Evolutionary conservation across 2,329 filamentous ascomycete species (phyloP).

Genomic region (Claviceps humidiphila): DNA sequence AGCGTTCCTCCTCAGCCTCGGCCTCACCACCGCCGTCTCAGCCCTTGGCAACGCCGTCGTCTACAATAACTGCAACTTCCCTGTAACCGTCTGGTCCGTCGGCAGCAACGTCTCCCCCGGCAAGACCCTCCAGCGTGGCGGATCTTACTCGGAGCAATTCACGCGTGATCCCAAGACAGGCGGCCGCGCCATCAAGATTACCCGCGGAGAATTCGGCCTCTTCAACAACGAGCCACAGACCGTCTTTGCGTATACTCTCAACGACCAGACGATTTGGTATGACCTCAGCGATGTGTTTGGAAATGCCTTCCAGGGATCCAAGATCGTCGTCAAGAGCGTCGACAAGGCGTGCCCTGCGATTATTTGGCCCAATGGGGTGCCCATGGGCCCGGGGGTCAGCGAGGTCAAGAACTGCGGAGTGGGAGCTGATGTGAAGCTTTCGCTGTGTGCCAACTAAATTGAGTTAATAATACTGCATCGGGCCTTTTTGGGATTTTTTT

Average conservation of each 20-base stretch:
- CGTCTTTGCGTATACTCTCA: slow-evolving; percentile 26
- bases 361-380: slow-evolving; percentile 21
- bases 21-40: slow-evolving; percentile 5
- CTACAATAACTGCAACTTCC: slow-evolving; percentile 22
- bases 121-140: slow-evolving; percentile 15
- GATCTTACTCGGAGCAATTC: slow-evolving; percentile 21
- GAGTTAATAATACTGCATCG: too few species aligned
- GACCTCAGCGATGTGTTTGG: slow-evolving; percentile 28
- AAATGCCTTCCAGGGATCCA: slow-evolving; percentile 22
- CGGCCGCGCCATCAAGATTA: slow-evolving; percentile 26
- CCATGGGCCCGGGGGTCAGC: slow-evolving; percentile 18
- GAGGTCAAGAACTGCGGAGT: slow-evolving; percentile 25
- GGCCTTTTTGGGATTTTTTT: too few species aligned
- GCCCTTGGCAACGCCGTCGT: slow-evolving; percentile 21
- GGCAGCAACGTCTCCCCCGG: slow-evolving; percentile 16
- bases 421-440: slow-evolving; percentile 20
- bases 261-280: slow-evolving; percentile 22
- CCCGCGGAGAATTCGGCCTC: slow-evolving; percentile 20
- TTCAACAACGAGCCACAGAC: slow-evolving; percentile 27
- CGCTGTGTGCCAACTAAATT: slow-evolving; percentile 16
- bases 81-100: slow-evolving; percentile 27
- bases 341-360: slow-evolving; percentile 21
- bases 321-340: slow-evolving; percentile 18
- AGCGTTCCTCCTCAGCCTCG: slow-evolving; percentile 4
- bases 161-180: slow-evolving; percentile 22